phyloP scores from a whole-genome alignment of 345 rosid species.

The Pelargonium nanum region DNA sequence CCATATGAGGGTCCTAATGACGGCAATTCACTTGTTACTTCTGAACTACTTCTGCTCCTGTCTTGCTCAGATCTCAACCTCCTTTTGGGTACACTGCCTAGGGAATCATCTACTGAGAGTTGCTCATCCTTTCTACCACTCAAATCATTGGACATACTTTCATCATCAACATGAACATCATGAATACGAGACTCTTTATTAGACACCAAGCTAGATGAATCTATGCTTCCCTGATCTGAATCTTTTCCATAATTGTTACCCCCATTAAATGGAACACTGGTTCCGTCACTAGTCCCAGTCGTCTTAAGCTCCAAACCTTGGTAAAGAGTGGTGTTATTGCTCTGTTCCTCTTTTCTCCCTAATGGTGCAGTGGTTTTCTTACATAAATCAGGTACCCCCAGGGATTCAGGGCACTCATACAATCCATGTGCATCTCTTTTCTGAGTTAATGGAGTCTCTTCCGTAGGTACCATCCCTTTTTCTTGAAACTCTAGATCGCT shows the following conservation, averaged over 20 bases:
- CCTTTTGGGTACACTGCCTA: constrained; percentile 3
- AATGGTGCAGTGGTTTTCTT: constrained; percentile 9
- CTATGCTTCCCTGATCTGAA: not conserved
- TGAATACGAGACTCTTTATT: constrained; percentile 19
- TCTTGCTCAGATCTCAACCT: constrained; percentile 15
- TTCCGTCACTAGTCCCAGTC: too few relatives aligned
- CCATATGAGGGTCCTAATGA: constrained; percentile 6
- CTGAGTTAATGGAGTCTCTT: constrained; percentile 10
- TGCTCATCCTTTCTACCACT: constrained; percentile 15
- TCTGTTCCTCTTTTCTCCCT: too few relatives aligned
- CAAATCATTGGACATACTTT: constrained; percentile 8
- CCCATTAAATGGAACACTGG: too few relatives aligned
- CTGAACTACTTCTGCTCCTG: constrained; percentile 24
- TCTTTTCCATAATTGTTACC: constrained; percentile 16
- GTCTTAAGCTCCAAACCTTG: too few relatives aligned
- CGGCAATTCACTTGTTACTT: constrained; percentile 13
- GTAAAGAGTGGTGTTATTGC: too few relatives aligned
- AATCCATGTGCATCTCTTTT: constrained; percentile 10
- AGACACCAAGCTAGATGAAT: not conserved
- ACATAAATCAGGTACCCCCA: not conserved
- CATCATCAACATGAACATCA: constrained; percentile 39
- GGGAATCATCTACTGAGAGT: constrained; percentile 10
- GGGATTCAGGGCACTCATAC: constrained; percentile 6
- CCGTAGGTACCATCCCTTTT: constrained; percentile 11
- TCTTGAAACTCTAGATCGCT: constrained; percentile 12